phyloP scores from a whole-genome alignment of 1,139 yeast species.

The Geotrichum bryndzae region DNA sequence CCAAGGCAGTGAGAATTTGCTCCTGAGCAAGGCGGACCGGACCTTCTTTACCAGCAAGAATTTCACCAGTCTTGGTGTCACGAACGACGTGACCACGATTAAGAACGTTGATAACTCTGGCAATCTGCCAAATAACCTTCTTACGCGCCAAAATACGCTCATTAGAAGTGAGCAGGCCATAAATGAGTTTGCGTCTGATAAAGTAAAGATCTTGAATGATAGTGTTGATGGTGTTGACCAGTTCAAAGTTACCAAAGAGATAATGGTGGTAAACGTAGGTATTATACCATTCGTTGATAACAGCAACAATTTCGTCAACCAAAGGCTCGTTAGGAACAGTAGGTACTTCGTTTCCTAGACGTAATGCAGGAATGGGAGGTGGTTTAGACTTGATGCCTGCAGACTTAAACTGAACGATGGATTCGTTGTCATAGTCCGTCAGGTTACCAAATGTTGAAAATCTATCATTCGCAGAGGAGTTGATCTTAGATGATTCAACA shows the following conservation, averaged over 20 bases:
- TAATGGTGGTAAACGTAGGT: conserved; percentile 31
- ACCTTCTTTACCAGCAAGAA: conserved; percentile 41
- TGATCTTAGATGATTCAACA: neutral
- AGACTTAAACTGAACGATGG: neutral
- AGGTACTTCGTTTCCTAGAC: conserved; percentile 27
- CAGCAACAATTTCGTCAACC: conserved; percentile 32
- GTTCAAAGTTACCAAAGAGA: conserved; percentile 35
- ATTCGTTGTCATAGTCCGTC: conserved; percentile 3
- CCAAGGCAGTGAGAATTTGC: conserved; percentile 65
- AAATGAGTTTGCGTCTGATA: conserved; percentile 52
- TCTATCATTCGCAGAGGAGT: conserved; percentile 2
- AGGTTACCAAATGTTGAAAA: conserved; percentile 5
- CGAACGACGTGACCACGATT: conserved; percentile 66
- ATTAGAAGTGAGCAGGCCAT: conserved; percentile 51
- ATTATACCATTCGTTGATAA: conserved; percentile 33
- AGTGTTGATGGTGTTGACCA: conserved; percentile 30
- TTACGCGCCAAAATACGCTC: conserved; percentile 54
- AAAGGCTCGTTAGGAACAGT: conserved; percentile 28
- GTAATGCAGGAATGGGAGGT: conserved; percentile 31
- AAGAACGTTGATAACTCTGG: conserved; percentile 63
- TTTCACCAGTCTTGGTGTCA: conserved; percentile 60
- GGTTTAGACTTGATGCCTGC: conserved; percentile 21
- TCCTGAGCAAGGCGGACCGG: conserved; percentile 60
- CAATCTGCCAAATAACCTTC: conserved; percentile 53
- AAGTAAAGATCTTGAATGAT: conserved; percentile 50